Evolutionary conservation across 805 yeast genomes (phyloP).

Genomic region (Clavispora vitiphila): DNA sequence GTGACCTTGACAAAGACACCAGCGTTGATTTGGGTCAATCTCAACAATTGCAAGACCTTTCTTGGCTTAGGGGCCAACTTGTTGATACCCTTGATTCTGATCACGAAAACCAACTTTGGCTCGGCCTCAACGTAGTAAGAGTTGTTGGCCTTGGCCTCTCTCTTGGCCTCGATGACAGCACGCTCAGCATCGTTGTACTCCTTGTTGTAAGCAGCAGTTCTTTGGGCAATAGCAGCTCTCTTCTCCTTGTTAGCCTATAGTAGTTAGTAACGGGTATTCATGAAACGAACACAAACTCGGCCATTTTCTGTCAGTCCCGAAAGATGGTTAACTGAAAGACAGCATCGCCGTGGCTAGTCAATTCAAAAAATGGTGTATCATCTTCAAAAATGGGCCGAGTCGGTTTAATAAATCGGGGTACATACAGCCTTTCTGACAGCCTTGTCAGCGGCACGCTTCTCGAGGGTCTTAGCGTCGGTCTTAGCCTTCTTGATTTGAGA

Average conservation of each 20-base stretch:
- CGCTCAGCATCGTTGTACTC: constrained; percentile 93
- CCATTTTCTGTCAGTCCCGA: constrained; percentile 63
- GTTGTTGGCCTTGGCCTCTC: constrained; percentile 91
- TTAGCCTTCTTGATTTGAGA: constrained; percentile 77
- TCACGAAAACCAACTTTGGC: constrained; percentile 89
- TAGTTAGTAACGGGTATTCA: constrained; percentile 28
- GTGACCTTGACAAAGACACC: constrained; percentile 94
- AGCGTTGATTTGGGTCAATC: constrained; percentile 90
- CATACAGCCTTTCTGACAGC: constrained; percentile 77
- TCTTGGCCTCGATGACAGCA: constrained; percentile 79
- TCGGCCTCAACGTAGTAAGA: constrained; percentile 94
- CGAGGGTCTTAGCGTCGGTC: constrained; percentile 72
- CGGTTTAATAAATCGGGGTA: constrained; percentile 19
- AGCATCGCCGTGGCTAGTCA: constrained; percentile 70
- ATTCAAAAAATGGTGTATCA: constrained; percentile 38
- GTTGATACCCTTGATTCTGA: constrained; percentile 99
- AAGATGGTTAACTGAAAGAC: constrained; percentile 79
- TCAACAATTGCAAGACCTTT: constrained; percentile 91
- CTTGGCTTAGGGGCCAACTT: constrained; percentile 99
- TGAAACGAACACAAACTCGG: background rate
- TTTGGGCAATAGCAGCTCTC: constrained; percentile 74
- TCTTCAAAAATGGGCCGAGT: constrained; percentile 37
- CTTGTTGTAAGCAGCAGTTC: constrained; percentile 95
- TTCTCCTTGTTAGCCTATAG: constrained; percentile 40
- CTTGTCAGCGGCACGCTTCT: constrained; percentile 76